Evolutionary conservation across 2,329 filamentous ascomycete species (phyloP).

Genomic region (Myriosclerotinia scirpicola): DNA sequence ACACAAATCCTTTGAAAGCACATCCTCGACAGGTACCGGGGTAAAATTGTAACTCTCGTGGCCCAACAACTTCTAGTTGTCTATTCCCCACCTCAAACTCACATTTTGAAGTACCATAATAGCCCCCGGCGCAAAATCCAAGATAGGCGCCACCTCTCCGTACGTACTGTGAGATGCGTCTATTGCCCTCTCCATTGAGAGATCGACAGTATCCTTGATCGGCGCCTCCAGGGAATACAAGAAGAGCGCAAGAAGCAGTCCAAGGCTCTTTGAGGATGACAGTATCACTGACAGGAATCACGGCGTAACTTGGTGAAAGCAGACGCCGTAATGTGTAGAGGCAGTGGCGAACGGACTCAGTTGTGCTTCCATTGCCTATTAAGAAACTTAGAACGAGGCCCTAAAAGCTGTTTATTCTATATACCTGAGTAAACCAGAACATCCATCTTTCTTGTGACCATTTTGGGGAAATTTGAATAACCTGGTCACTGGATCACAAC

Average conservation of each 20-base stretch:
- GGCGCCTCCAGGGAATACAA: conserved; percentile 92
- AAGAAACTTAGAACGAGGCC: conserved; percentile 13
- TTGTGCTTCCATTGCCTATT: conserved; percentile 77
- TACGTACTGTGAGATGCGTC: conserved; percentile 80
- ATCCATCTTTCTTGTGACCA: conserved; percentile 73
- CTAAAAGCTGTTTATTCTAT: conserved; percentile 25
- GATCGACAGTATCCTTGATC: conserved; percentile 87
- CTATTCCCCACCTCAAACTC: conserved; percentile 90
- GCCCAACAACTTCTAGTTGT: conserved; percentile 79
- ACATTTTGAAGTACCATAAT: conserved; percentile 78
- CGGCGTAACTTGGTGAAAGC: conserved; percentile 87
- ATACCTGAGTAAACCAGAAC: conserved; percentile 89
- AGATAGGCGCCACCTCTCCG: conserved; percentile 82
- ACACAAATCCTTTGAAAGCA: conserved; percentile 87
- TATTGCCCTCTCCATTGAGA: conserved; percentile 85
- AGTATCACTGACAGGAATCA: conserved; percentile 77
- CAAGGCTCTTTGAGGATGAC: conserved; percentile 89
- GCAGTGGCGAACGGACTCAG: conserved; percentile 86
- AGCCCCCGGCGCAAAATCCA: conserved; percentile 91
- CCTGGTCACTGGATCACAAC: conserved; percentile 29
- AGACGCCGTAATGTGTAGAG: conserved; percentile 82
- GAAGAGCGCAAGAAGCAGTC: conserved; percentile 78
- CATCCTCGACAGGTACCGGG: conserved; percentile 82
- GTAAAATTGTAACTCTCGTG: conserved; percentile 83
- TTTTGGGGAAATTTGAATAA: no score